Percentiles rank a stretch among this genome's conserved stretches.
phyloP scores from a whole-genome alignment of 805 yeast genomes.

The Metschnikowia kofuensis region DNA sequence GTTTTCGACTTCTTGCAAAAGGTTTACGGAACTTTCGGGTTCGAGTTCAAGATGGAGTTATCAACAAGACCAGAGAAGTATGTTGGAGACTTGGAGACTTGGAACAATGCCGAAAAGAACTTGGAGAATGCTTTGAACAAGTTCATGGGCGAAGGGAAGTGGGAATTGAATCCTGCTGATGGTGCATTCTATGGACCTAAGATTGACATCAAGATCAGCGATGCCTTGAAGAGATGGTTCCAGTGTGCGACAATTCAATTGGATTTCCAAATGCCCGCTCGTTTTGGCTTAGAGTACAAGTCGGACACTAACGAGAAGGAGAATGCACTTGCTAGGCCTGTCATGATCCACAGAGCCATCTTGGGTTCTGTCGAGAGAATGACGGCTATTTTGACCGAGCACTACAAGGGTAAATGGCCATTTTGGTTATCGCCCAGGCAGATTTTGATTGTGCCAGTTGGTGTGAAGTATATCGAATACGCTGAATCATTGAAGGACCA shows the following conservation, averaged over 20 bases:
- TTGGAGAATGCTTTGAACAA: slow-evolving; percentile 77
- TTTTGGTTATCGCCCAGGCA: slow-evolving; percentile 99
- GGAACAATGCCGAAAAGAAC: slow-evolving; percentile 88
- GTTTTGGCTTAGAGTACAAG: slow-evolving; percentile 89
- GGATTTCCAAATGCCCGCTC: slow-evolving; percentile 95
- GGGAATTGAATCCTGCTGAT: slow-evolving; percentile 96
- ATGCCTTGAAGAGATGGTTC: slow-evolving; percentile 94
- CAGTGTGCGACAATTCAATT: slow-evolving; percentile 99
- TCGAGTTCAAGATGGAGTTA: slow-evolving; percentile 93
- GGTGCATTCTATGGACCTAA: slow-evolving; percentile 97
- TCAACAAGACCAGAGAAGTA: slow-evolving; percentile 97
- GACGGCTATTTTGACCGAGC: slow-evolving; percentile 98
- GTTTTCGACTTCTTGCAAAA: slow-evolving; percentile 82
- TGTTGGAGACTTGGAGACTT: slow-evolving; percentile 90
- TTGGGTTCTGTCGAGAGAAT: slow-evolving; percentile 98
- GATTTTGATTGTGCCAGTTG: slow-evolving; percentile 93
- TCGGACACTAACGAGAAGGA: slow-evolving; percentile 54
- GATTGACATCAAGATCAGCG: slow-evolving; percentile 94
- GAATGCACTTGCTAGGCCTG: slow-evolving; percentile 76
- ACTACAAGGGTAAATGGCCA: slow-evolving; percentile 99
- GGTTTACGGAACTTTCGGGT: slow-evolving; percentile 89
- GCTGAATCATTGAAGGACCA: slow-evolving; percentile 76
- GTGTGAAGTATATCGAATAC: slow-evolving; percentile 86
- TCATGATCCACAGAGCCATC: slow-evolving; percentile 98
- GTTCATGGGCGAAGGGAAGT: slow-evolving; percentile 73